Base-by-base conservation (phyloP, 148 eudicot genomes). In the Rhododendron griersonianum region DNA sequence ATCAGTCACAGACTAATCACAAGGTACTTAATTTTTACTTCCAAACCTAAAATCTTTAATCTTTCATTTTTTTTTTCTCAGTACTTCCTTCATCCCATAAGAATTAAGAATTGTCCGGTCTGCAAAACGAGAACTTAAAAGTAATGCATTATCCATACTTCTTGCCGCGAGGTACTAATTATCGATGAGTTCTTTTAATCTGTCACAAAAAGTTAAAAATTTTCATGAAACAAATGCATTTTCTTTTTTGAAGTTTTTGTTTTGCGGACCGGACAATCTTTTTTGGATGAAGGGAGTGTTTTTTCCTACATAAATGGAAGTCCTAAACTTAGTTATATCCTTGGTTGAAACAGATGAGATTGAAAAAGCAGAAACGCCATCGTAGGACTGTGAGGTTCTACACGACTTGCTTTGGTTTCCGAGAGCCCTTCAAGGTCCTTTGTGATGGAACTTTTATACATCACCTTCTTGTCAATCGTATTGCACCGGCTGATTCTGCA, bases 391-490 rank as follows among this genome's bases (percentile, higher is more conserved):
- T 95, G 61, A 90, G 92, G 76, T 93, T 94, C 78, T 94, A 89
- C 90, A 92, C 93, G 71, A 91, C 99, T 82, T 94, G 98, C 82
- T 93, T 87, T 80, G 98, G 98, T 0, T 97, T 97, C 77, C 86
- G 98, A 77, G 95, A 92, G 77, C 99, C 99, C 50, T 97, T 86
- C 88, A 97, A 97, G 91, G 92, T 97, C 30, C 90, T 97, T 2
- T 97, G 98, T 87, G 98, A 95, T 82, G 98, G 99, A 9, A 97
- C 98, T 67, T 95, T 96, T 85, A 84, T 97, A 35, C 93, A 95
- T 84, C 98, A 97, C 83, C 93, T 94, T 88, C 87, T 91, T 63
- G 78, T 86, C 13, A 92, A 95, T 81, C 35, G 78, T 23, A 91
- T 95, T 39, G 78, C 90, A 19, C 94, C 98, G 6, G 93, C 91